These are phyloP conservation scores for Drechslera avenae DNA, from an alignment of 2,329 filamentous ascomycete genomes.

Conservation along the genomic window DNA sequence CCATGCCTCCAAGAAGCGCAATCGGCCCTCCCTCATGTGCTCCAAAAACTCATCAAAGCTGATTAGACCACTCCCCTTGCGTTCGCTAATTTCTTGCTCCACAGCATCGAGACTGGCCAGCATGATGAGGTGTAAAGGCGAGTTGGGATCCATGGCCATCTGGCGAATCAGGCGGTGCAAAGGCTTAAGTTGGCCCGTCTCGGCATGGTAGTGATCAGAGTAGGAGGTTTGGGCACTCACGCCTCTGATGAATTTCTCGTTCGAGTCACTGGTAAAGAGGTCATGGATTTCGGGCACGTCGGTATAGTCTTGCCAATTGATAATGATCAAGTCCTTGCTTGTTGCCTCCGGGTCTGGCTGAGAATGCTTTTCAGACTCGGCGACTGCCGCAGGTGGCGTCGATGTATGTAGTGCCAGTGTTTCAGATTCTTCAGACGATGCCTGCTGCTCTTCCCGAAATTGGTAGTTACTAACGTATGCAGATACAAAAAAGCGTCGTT, in stretches of 20 bases:
- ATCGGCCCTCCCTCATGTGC: conserved; percentile 68
- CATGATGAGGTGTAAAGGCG: conserved; percentile 35
- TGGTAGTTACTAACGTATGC: conserved; percentile 2
- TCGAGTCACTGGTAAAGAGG: conserved; percentile 12
- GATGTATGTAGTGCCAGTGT: neutral
- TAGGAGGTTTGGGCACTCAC: conserved; percentile 5
- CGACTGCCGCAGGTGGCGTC: neutral
- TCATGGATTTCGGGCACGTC: conserved; percentile 23
- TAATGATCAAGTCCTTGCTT: neutral
- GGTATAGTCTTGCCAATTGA: conserved; percentile 16
- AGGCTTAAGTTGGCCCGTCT: conserved; percentile 18
- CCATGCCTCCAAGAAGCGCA: conserved; percentile 85
- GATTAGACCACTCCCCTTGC: conserved; percentile 80
- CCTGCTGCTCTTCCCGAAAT: neutral
- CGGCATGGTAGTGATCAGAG: conserved; percentile 19
- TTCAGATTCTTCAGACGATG: neutral
- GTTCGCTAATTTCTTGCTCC: conserved; percentile 69
- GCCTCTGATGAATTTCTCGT: conserved; percentile 1
- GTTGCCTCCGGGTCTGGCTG: neutral
- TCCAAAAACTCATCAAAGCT: conserved; percentile 79
- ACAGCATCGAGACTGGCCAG: conserved; percentile 64
- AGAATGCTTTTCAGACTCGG: neutral
- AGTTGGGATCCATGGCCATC: conserved; percentile 22
- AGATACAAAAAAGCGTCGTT: conserved; percentile 4
- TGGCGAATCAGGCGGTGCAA: conserved; percentile 27